Base-by-base conservation (phyloP, 345 rosid species). In the Bretschneidera sinensis region DNA sequence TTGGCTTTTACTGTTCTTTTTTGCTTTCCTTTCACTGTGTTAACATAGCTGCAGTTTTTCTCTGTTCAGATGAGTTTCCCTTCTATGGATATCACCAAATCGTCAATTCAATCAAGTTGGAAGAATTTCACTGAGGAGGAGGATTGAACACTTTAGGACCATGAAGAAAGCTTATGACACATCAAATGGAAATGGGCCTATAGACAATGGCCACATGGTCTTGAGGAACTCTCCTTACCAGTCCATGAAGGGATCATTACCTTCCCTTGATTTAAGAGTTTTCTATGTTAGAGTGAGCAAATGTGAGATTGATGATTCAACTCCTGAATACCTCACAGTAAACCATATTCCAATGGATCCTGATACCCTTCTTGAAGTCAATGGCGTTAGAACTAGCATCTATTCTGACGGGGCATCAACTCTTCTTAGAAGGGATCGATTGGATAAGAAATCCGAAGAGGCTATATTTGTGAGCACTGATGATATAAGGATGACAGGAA, bases 381-480 rank as follows among this genome's bases (percentile, higher is more conserved):
- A 92, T 64, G 96, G 97, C 24, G 78, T 66, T 64, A 76, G 91
- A 57, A 66, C 73, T 64, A 71, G 84, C 50, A 72, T 82, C 62
- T 73, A 74, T 62, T 77, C 85, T 0, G 96, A 86, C 67, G 89
- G 79, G 16, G 68, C 76, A 23, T 79, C 87, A 6, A 72, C 86
- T 45, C 71, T 79, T 57, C 87, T 92, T 14, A 82, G 92, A 66
- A 82, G 96, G 60, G 96, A 92, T 66, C 71, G 96, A n/a, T 72
- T 81, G 24, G 97, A 89, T 61, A 89, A 78, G 76, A 83, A 74
- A 76, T 81, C 85, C 0, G 91, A 83, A 59, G 96, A 85, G 67
- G 96, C 81, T 64, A 92, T 86, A 39, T 92, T 76, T 57, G 82
- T 89, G 24, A 82, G 94, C 72, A 92, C 98, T 0, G 97, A 87